phyloP scores from a whole-genome alignment of 306 rosid species.

The Astragalus glycyphyllos region DNA sequence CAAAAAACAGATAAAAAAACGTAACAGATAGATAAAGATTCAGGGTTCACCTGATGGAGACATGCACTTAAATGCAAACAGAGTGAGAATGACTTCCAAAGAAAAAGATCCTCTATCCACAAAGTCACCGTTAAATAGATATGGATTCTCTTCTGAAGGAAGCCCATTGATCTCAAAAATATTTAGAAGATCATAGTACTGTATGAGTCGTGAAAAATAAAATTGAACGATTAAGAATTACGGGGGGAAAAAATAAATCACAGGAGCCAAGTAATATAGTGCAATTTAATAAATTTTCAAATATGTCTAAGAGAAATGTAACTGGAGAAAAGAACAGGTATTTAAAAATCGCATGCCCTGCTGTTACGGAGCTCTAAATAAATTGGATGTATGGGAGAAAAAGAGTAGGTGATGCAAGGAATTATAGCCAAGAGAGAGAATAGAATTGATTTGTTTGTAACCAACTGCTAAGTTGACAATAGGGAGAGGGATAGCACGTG shows the following conservation, averaged over 20 bases:
- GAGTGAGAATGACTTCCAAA: constrained; percentile 92
- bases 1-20: constrained; percentile 14
- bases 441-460: too few species aligned
- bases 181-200: constrained; percentile 93
- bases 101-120: constrained; percentile 99
- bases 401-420: too few species aligned
- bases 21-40: constrained; percentile 9
- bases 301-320: neutral
- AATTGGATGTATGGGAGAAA: too few species aligned
- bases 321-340: neutral
- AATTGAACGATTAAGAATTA: constrained; percentile 4
- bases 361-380: too few species aligned
- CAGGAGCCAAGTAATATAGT: constrained; percentile 11
- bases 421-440: too few species aligned
- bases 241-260: neutral
- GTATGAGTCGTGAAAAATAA: constrained; percentile 49
- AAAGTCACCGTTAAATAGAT: constrained; percentile 96
- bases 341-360: neutral
- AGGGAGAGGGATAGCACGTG: too few species aligned
- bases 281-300: constrained; percentile 17
- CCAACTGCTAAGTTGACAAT: too few species aligned
- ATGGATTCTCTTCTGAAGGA: constrained; percentile 99
- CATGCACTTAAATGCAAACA: constrained; percentile 98
- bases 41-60: constrained; percentile 84
- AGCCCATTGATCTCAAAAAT: constrained; percentile 99